Evolutionary conservation across 495 filamentous ascomycete species (phyloP), one percentile per base, ranked within the genome.

Genomic region (Penicillium herquei): DNA sequence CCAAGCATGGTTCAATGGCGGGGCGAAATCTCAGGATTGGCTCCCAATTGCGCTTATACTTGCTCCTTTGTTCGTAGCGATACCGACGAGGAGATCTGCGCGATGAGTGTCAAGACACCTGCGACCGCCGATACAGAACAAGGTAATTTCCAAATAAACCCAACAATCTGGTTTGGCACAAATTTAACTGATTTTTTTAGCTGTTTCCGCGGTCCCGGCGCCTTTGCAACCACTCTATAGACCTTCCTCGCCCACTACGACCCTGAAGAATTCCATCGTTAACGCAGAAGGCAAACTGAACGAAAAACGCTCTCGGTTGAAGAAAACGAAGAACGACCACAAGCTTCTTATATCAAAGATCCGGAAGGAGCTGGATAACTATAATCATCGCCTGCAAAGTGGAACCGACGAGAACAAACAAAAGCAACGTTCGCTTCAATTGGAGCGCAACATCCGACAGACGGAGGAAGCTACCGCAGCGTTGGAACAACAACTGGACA

Each of bases 21-120:
- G 43, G 92, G 91, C 39, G 90, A 95, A 71, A 90, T 97, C 31
- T 94, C 89, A 48, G 92, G 92, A 42, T 84, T 97, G 39, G 90
- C 91, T 12, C 88, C 92, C 7, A 81, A 87, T 62, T 91, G 89
- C 51, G 92, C 85, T 62, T 97, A 96, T 69, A 84, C 84, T 53
- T 91, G 86, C 67, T 89, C 93, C 64, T 92, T 96, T 65, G 78
- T 95, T 56, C 85, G 87, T 58, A 87, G 83, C 52, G 80, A 83
- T 64, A 90, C 86, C 52, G 82, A 86, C 45, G 79, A 85, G 62
- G 79, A 90, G 56, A 79, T 96, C 34, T 92, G 87, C 66, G 85
- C 82, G 35, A 86, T 87, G 30, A 91, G 83, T 73, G 83, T 96
- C 64, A 88, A 90, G 70, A 96, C 92, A 16, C 82, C 87, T 52